Base-by-base conservation (phyloP, 192 early-diverging fungal genomes). In the Geranomyces michiganensis region DNA sequence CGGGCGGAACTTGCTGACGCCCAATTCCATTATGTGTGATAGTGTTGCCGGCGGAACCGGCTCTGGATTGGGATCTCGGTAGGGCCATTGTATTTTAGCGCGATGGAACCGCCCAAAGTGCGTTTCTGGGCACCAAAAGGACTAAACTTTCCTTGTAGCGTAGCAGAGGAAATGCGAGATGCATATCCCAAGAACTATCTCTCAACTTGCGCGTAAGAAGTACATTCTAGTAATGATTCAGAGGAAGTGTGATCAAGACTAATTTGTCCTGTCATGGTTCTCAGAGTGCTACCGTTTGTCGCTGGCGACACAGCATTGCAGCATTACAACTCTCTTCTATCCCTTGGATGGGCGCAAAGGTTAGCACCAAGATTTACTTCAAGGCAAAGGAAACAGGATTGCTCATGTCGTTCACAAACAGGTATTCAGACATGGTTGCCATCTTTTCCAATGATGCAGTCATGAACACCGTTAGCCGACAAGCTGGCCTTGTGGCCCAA, bases 21-120 rank as follows among this genome's bases (percentile, higher is more conserved):
- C 5, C 36, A 7, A 10, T 7, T 41, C 36, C 36, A 10, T 41
- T 41, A 10, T 74, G 56, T 46, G n/a, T 43, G 59, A 43, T 60
- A 79, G 76, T 45, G 67, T 79, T 14, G 81, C 81, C 9, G 81
- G 81, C 7, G 82, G 82, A 0, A 83, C 82, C 12, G 82, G 82
- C 0, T 76, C 79, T 27, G 82, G 82, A 0, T 45, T 83, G 4
- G 79, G 82, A 13, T 83, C 82, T 12, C 62, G 76, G 67, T 76
- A 30, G 45, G 65, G 1, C 14, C 12, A 21, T 32, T 33, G 29
- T 41, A 10, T 41, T 3, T 3, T 3, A 7, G 36, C 10, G 36
- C 36, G 36, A 10, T 10, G 5, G 36, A 41, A 7, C 36, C 5
- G 36, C 36, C n/a, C n/a, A n/a, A n/a, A n/a, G 36, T 41, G 36